phyloP scores from a whole-genome alignment of 768 basidiomycete genomes.

The Phaeolepiota aurea region DNA sequence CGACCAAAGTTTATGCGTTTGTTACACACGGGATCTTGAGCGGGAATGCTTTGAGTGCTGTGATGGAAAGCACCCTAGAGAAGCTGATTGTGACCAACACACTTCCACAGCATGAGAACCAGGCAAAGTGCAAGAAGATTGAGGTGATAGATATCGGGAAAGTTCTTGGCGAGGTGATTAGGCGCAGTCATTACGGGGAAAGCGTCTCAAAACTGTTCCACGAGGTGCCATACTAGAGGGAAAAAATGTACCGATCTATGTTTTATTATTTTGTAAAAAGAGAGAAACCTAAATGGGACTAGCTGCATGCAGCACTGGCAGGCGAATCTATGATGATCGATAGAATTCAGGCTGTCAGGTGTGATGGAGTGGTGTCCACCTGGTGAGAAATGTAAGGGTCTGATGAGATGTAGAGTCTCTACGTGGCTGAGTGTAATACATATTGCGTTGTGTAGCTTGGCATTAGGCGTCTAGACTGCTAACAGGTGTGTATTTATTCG shows the following conservation, averaged over 20 bases:
- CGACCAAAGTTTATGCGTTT: slow-evolving; percentile 77
- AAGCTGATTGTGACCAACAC: slow-evolving; percentile 99
- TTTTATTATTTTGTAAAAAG: too few species aligned
- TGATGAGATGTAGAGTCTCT: neutral
- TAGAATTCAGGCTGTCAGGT: neutral
- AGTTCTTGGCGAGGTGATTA: slow-evolving; percentile 92
- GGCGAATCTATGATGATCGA: too few species aligned
- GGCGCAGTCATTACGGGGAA: slow-evolving; percentile 96
- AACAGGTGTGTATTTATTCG: neutral
- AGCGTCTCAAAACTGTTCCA: slow-evolving; percentile 85
- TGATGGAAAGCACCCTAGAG: slow-evolving; percentile 71
- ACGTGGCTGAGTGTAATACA: too few species aligned
- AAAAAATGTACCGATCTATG: neutral
- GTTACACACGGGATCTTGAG: slow-evolving; percentile 96
- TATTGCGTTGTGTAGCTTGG: too few species aligned
- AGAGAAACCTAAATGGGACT: slow-evolving; percentile 1
- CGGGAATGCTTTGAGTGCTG: slow-evolving; percentile 73
- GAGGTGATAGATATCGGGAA: slow-evolving; percentile 93
- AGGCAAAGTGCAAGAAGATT: slow-evolving; percentile 64
- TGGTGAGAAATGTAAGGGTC: neutral
- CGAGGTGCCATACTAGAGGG: slow-evolving; percentile 73
- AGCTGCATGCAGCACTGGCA: too few species aligned
- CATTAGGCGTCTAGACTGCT: neutral
- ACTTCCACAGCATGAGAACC: slow-evolving; percentile 80
- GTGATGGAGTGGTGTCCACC: neutral